A percentile compares a stretch with the other conserved stretches of the same genome.
Conservation (phyloP, 1,139 yeast species). For the Taphrina confusa region DNA sequence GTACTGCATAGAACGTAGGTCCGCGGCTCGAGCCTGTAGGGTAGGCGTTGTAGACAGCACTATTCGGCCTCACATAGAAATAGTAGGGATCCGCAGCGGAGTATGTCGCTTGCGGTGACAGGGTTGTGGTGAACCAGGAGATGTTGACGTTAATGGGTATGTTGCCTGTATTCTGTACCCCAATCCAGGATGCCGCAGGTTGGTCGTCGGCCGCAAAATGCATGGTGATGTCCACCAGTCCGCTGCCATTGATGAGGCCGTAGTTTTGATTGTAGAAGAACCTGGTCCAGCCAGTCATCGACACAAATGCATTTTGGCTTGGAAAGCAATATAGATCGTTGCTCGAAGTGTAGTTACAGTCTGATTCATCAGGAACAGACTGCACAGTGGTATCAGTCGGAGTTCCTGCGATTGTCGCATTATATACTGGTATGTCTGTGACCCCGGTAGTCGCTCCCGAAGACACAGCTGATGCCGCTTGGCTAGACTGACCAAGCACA, state of each 20-base stretch:
- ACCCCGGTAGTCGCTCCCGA: neutral
- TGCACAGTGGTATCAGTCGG: constrained; percentile 16
- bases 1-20: constrained; percentile 32
- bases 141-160: constrained; percentile 26
- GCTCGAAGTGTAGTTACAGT: constrained; percentile 20
- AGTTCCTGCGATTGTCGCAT: constrained; percentile 18
- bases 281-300: constrained; percentile 34
- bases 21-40: constrained; percentile 20
- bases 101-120: constrained; percentile 15
- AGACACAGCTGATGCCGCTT: neutral
- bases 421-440: constrained; percentile 3
- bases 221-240: constrained; percentile 28
- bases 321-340: constrained; percentile 29
- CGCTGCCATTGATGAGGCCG: constrained; percentile 16
- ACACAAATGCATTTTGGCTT: constrained; percentile 11
- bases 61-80: constrained; percentile 22
- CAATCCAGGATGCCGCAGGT: constrained; percentile 33
- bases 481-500: neutral
- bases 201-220: constrained; percentile 25
- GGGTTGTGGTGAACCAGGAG: constrained; percentile 25
- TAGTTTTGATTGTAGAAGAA: constrained; percentile 24
- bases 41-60: constrained; percentile 23
- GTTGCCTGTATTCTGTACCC: constrained; percentile 30
- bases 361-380: constrained; percentile 6
- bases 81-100: constrained; percentile 27